A percentile compares a stretch with the other conserved stretches of the same genome.
phyloP scores from a whole-genome alignment of 305 asterid species.

The Fraxinus angustifolia region DNA sequence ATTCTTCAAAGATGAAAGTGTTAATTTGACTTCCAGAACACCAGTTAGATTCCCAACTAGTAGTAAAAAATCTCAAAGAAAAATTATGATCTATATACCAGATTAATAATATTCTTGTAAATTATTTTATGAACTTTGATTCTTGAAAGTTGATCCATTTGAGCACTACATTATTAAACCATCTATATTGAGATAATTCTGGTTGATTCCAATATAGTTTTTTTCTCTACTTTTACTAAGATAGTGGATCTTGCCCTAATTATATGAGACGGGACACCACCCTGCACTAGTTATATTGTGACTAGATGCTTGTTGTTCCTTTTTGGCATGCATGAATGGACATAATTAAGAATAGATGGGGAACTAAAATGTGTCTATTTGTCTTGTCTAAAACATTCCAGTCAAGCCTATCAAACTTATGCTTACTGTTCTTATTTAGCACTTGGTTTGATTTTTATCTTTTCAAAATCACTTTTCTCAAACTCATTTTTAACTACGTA shows the following conservation, averaged over 20 bases:
- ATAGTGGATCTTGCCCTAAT: not conserved
- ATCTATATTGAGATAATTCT: not conserved
- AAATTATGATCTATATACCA: not conserved
- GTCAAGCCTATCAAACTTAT: not conserved
- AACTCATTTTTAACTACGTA: not conserved
- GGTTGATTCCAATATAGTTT: not conserved
- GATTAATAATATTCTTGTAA: not conserved
- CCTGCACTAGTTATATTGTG: not conserved
- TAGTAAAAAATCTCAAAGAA: not conserved
- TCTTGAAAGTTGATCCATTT: not conserved
- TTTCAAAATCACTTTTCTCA: not conserved
- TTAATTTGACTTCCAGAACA: not conserved
- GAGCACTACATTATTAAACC: not conserved
- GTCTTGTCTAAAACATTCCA: not conserved
- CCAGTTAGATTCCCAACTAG: not conserved
- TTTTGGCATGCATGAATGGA: not conserved
- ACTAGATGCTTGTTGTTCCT: not conserved
- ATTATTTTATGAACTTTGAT: not conserved
- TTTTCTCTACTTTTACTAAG: not conserved
- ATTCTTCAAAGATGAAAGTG: not conserved
- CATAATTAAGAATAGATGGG: not conserved
- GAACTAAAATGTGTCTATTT: not conserved
- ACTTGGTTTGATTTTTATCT: not conserved
- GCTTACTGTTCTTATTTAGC: not conserved
- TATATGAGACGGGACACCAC: not conserved